Evolutionary conservation across 2,329 filamentous ascomycete species (phyloP), one percentile per base, ranked within the genome.

Genomic region (Cladosporium velox): DNA sequence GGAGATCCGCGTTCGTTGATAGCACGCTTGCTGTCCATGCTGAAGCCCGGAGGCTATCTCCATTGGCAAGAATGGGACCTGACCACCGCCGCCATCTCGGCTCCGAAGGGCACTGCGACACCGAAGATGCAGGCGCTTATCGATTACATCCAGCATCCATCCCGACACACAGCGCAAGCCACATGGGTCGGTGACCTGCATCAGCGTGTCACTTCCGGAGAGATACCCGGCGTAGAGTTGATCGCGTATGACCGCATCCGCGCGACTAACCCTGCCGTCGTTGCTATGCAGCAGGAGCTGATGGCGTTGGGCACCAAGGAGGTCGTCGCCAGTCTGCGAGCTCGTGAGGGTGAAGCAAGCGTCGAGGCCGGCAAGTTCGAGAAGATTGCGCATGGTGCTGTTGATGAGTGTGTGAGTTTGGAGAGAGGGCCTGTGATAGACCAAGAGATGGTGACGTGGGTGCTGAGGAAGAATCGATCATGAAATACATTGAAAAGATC

Each of bases 21-120:
- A 21, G 47, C 41, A 7, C 68, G 70, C 10, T 26, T 74, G 34
- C 38, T 69, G 44, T 64, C 52, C 5, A 44, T 73, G 44, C 59
- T 72, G 2, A 72, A 72, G 54, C 71, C 68, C 4, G 70, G 70
- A 12, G 71, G 72, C 15, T 69, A 66, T 49, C 57, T 74, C 0
- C 71, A 74, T 26, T 74, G 71, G 72, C 67, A 70, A 41, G 70
- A 72, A 64, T 70, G 67, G 26, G 63, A 71, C 47, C 44, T 65
- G 12, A 38, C 49, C 10, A 67, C 35, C 1, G 66, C 68, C 28
- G 62, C 59, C 21, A 30, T 70, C 10, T 26, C 69, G 1, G 32
- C 67, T 3, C 59, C 67, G 18, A 54, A 60, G 12, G 57, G 21
- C n/a, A 41, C 41, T 3, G 5, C 57, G 1, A 58, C 64, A 0